A percentile compares a stretch with the other conserved stretches of the same genome.
phyloP scores from a whole-genome alignment of 2,329 filamentous ascomycete genomes.

The Pyrenophora seminiperda region DNA sequence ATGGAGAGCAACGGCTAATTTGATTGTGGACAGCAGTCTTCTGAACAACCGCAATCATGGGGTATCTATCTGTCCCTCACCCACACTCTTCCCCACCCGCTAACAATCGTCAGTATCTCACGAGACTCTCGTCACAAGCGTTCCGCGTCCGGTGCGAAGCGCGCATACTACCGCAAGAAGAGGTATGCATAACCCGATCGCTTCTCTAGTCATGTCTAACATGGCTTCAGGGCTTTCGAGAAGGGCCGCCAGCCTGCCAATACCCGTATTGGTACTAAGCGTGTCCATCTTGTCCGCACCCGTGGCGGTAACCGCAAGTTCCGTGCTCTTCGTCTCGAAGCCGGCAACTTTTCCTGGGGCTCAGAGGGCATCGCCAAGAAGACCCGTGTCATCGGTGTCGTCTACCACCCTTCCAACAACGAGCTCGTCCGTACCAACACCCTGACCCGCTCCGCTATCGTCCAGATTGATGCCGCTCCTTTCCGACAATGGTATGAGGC shows the following conservation, averaged over 20 bases:
- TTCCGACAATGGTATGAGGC: conserved; percentile 99
- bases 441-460: conserved; percentile 97
- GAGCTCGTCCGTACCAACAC: conserved; percentile 99
- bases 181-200: conserved; percentile 63
- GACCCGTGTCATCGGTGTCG: conserved; percentile 97
- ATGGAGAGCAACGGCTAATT: conserved; percentile 35
- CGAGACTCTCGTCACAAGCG: conserved; percentile 99
- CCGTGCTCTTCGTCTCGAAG: conserved; percentile 97
- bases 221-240: conserved; percentile 96
- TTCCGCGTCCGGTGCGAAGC: conserved; percentile 96
- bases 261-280: conserved; percentile 98
- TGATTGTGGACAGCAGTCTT: conserved; percentile 44
- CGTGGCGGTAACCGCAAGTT: conserved; percentile 99
- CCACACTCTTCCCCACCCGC: conserved; percentile 24
- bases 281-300: conserved; percentile 94
- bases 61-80: conserved; percentile 47
- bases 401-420: conserved; percentile 99
- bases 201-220: conserved; percentile 69
- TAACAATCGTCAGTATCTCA: conserved; percentile 76
- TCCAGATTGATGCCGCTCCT: conserved; percentile 97
- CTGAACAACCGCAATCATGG: conserved; percentile 59
- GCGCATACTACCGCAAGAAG: conserved; percentile 64
- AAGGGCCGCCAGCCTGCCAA: conserved; percentile 98
- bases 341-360: conserved; percentile 99
- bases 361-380: conserved; percentile 98